Conservation (phyloP, 2,329 filamentous ascomycete species). For the Colletotrichum sp. region DNA sequence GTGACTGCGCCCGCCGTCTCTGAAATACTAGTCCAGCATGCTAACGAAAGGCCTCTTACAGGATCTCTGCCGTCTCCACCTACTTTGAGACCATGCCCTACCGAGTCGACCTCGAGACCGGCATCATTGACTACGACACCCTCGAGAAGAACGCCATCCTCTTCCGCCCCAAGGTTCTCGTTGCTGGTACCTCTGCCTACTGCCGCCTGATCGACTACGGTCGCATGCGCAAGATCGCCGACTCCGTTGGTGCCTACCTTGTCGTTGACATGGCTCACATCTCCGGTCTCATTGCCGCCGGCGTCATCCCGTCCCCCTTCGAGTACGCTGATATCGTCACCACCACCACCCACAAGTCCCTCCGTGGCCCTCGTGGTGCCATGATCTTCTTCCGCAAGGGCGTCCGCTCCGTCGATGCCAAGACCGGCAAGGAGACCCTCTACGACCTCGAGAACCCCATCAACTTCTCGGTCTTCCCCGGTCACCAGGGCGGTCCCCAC, state of each 20-base stretch:
- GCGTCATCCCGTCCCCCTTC: conserved; percentile 94
- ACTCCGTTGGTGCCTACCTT: conserved; percentile 92
- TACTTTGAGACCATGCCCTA: conserved; percentile 99
- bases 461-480: conserved; percentile 99
- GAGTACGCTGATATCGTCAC: conserved; percentile 93
- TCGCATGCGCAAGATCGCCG: conserved; percentile 94
- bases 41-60: conserved; percentile 29
- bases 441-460: conserved; percentile 96
- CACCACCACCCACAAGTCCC: conserved; percentile 98
- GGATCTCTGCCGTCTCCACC: conserved; percentile 95
- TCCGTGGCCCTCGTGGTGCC: conserved; percentile 94
- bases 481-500: conserved; percentile 97
- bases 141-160: conserved; percentile 89
- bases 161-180: conserved; percentile 94
- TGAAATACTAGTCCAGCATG: background rate
- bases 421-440: conserved; percentile 86
- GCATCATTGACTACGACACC: conserved; percentile 95
- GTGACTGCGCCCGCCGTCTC: conserved; percentile 28
- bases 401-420: conserved; percentile 85
- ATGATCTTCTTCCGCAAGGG: conserved; percentile 99
- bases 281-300: conserved; percentile 91
- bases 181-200: conserved; percentile 97
- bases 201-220: conserved; percentile 97
- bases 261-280: conserved; percentile 99
- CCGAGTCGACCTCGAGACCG: conserved; percentile 85